Evolutionary conservation across 768 basidiomycete genomes (phyloP), one percentile per base, ranked within the genome.

Genomic region (Lentinula boryana): DNA sequence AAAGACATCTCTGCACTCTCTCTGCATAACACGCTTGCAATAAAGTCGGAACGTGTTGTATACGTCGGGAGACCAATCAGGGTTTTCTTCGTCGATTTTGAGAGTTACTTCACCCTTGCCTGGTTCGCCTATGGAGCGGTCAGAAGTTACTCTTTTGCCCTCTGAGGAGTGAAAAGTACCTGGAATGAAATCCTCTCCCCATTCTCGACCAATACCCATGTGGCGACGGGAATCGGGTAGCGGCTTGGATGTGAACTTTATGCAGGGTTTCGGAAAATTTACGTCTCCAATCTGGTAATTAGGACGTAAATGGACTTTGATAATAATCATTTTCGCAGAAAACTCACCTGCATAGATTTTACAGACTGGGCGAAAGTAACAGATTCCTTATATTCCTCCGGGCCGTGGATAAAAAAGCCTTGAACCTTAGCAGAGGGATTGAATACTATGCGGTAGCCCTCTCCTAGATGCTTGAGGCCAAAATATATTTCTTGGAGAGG

Each of bases 401-500:
- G 55, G 8, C 55, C 55, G 1, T 16, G 1, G 27, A 56, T 56
- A 5, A 4, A 7, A n/a, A 56, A 56, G 21, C 27, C 12, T 9
- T 6, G n/a, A 6, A 23, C 31, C 48, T 23, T 16, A 5, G 10
- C 9, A 3, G 4, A 3, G 41, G 33, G 35, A 5, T 50, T 38
- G 46, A 23, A 48, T 58, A 10, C 60, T 23, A 46, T 60, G 53
- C 35, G 60, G 48, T 61, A 64, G 13, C 64, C 38, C 10, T 62
- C 63, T 0, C 50, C 46, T 38, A 64, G 64, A 33, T 56, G 61
- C 53, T 68, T 68, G 35, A 50, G 62, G 3, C 71, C 71, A 36
- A 68, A 60, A 62, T 62, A 69, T 66, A 67, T 69, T 21, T 67
- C 68, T 55, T 64, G 63, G n/a, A 70, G 58, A 36, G 68, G 66